Conservation (phyloP, 371 early-diverging fungal genomes). For the Mortierella sp. region DNA sequence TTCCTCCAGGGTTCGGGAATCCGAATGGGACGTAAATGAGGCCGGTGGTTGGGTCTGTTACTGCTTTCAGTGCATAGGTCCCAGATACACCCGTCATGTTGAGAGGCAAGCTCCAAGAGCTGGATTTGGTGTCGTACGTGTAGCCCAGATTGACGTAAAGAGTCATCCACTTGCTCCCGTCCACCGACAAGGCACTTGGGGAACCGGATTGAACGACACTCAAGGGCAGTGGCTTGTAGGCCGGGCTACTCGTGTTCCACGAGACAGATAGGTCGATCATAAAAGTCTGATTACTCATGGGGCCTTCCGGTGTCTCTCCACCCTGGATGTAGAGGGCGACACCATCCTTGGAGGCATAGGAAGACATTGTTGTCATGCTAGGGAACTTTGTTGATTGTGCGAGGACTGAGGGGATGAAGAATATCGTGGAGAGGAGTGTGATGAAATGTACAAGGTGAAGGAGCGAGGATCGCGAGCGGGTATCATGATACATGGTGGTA, state of each 20-base stretch:
- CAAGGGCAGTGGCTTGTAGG: not conserved
- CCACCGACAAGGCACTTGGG: not conserved
- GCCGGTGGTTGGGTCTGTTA: constrained; percentile 15
- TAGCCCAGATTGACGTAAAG: not conserved
- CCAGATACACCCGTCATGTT: not conserved
- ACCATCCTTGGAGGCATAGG: too few relatives aligned
- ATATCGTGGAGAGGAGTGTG: too few relatives aligned
- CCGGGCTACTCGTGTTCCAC: not conserved
- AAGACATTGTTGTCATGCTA: too few relatives aligned
- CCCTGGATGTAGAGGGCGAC: too few relatives aligned
- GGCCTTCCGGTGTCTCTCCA: too few relatives aligned
- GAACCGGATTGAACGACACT: not conserved
- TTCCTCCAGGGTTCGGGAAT: not conserved
- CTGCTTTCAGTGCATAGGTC: not conserved
- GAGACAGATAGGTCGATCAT: not conserved
- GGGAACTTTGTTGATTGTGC: too few relatives aligned
- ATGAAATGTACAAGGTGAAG: too few relatives aligned
- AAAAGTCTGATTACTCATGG: not conserved
- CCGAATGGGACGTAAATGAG: constrained; percentile 22
- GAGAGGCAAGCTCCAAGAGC: constrained; percentile 6
- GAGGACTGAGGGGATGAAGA: too few relatives aligned
- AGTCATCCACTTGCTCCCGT: constrained; percentile 4
- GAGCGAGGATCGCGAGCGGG: too few relatives aligned
- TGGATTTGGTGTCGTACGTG: constrained; percentile 4
- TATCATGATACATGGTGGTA: too few relatives aligned